These are phyloP conservation scores for Penicillium sp. DNA, from an alignment of 2,329 filamentous ascomycete species.

Conservation along the genomic window DNA sequence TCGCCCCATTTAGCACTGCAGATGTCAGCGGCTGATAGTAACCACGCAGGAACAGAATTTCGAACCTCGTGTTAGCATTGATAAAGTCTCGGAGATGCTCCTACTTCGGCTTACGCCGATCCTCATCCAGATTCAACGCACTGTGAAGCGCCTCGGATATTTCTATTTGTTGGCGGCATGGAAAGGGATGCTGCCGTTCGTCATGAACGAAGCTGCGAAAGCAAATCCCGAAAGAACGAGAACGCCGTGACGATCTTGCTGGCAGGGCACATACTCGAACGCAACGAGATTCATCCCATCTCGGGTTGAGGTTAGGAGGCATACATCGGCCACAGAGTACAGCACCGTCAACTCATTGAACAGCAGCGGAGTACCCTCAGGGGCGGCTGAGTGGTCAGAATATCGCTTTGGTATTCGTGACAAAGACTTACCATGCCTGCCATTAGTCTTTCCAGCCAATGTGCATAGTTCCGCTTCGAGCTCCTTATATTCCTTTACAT, in stretches of 20 bases:
- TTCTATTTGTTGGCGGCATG: constrained; percentile 97
- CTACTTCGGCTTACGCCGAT: constrained; percentile 75
- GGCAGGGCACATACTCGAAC: constrained; percentile 93
- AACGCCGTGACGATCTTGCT: constrained; percentile 78
- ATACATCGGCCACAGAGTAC: constrained; percentile 83
- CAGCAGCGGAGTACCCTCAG: constrained; percentile 94
- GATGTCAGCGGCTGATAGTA: neutral
- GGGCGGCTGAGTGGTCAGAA: constrained; percentile 56
- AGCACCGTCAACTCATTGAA: constrained; percentile 92
- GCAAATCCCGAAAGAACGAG: constrained; percentile 95
- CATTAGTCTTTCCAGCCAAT: constrained; percentile 88
- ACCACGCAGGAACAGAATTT: neutral
- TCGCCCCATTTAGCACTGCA: constrained; percentile 35
- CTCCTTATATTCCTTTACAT: constrained; percentile 95
- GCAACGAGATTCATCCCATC: constrained; percentile 98
- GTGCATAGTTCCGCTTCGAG: constrained; percentile 86
- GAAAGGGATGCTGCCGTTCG: constrained; percentile 78
- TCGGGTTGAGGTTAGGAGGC: constrained; percentile 81
- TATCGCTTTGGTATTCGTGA: neutral
- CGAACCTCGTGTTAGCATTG: constrained; percentile 78
- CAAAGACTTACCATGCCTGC: constrained; percentile 63
- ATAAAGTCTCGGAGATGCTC: constrained; percentile 83
- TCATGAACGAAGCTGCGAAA: constrained; percentile 82
- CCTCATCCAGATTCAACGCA: constrained; percentile 79
- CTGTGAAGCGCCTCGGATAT: constrained; percentile 82